Evolutionary conservation across 495 filamentous ascomycete species (phyloP).

Genomic region (Penicillium nucicola): DNA sequence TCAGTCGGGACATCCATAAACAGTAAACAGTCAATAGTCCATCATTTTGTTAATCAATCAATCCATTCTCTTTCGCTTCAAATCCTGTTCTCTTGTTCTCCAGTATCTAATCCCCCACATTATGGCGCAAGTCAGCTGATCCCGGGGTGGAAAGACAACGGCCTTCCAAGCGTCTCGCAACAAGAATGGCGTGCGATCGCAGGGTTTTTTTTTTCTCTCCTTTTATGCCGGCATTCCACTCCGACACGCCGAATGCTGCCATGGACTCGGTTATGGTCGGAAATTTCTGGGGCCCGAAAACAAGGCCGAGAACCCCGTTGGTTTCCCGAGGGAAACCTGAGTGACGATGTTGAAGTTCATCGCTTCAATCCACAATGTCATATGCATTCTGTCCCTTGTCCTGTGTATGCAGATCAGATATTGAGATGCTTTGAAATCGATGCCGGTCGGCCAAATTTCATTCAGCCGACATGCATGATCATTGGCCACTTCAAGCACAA

Average conservation of each 20-base stretch:
- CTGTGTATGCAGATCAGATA: no score
- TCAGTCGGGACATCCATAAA: conserved; percentile 40
- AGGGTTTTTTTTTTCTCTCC: neutral
- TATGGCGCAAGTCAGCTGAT: neutral
- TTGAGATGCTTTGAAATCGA: conserved; percentile 4
- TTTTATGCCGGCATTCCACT: neutral
- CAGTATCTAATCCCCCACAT: neutral
- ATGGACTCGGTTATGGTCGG: conserved; percentile 22
- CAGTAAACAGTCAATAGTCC: no score
- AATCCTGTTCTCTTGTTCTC: no score
- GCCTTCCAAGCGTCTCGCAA: no score
- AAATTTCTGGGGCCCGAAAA: conserved; percentile 23
- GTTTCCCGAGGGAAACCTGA: conserved; percentile 20
- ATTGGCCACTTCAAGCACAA: conserved; percentile 12
- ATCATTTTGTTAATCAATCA: no score
- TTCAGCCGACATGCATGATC: neutral
- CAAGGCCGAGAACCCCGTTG: conserved; percentile 6
- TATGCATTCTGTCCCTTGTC: no score
- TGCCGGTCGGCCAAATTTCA: neutral
- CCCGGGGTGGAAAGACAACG: no score
- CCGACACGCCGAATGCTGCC: neutral
- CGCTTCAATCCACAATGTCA: no score
- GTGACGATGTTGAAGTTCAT: no score
- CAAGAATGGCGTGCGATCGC: no score
- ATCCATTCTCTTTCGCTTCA: no score